Conservation (phyloP, 306 rosid species). For the Vicia faba region DNA sequence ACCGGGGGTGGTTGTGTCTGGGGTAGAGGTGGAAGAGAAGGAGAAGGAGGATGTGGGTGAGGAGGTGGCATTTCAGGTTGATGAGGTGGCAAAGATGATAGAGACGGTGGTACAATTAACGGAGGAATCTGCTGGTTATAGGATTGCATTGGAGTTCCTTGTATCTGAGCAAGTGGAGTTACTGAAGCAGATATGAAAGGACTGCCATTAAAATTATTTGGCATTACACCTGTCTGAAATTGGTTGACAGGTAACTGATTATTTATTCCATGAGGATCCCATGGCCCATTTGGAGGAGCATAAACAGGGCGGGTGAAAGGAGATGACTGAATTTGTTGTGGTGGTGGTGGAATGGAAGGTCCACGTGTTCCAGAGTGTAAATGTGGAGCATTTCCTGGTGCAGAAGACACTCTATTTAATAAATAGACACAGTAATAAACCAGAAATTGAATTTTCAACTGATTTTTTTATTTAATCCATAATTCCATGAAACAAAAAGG, state of each 20-base stretch:
- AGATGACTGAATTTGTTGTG: slow-evolving; percentile 70
- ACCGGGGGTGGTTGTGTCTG: slow-evolving; percentile 68
- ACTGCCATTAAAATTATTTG: slow-evolving; percentile 60
- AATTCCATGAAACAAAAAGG: slow-evolving; percentile 22
- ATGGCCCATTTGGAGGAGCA: slow-evolving; percentile 76
- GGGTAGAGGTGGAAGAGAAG: slow-evolving; percentile 86
- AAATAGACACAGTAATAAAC: slow-evolving; percentile 46
- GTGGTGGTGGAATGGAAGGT: slow-evolving; percentile 76
- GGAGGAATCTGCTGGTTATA: slow-evolving; percentile 62
- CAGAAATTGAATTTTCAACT: slow-evolving; percentile 42
- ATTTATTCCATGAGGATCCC: slow-evolving; percentile 73
- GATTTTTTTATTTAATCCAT: slow-evolving; percentile 33
- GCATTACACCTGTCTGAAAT: slow-evolving; percentile 52
- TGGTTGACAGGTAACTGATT: slow-evolving; percentile 66
- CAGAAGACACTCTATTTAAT: slow-evolving; percentile 49
- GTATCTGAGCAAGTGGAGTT: slow-evolving; percentile 81
- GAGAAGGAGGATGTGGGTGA: slow-evolving; percentile 73
- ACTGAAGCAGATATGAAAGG: slow-evolving; percentile 87
- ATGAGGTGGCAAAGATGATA: slow-evolving; percentile 69
- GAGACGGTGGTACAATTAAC: slow-evolving; percentile 57
- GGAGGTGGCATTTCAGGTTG: slow-evolving; percentile 77
- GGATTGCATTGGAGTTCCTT: slow-evolving; percentile 70
- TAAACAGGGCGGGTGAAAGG: slow-evolving; percentile 63
- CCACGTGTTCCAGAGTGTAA: slow-evolving; percentile 55
- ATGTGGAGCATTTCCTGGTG: slow-evolving; percentile 59